Conservation (phyloP, 2,329 filamentous ascomycete genomes). For the Hypoxylon sp. region DNA sequence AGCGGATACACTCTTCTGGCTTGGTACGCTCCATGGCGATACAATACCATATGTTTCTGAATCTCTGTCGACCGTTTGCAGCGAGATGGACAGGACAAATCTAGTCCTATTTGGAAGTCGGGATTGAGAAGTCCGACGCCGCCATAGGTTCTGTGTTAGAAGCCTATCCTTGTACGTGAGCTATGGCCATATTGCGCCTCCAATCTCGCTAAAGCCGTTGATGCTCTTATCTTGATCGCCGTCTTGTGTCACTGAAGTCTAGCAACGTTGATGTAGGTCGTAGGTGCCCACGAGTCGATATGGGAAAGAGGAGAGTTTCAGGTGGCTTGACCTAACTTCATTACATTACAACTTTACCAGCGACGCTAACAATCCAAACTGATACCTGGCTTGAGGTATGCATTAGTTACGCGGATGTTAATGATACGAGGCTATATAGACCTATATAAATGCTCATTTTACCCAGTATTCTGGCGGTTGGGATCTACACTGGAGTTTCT, state of each 20-base stretch:
- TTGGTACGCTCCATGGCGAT: neutral
- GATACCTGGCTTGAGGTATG: neutral
- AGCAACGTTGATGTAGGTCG: too few species aligned
- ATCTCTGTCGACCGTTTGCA: neutral
- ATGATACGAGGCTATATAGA: neutral
- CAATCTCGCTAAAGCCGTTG: neutral
- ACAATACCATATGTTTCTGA: neutral
- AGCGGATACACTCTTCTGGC: neutral
- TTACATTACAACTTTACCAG: neutral
- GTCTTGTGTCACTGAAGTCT: too few species aligned
- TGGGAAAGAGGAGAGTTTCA: too few species aligned
- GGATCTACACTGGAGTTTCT: neutral
- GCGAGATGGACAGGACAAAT: neutral
- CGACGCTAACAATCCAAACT: neutral
- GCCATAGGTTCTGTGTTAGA: neutral
- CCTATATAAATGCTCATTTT: neutral
- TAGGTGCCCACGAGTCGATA: too few species aligned
- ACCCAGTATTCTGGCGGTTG: neutral
- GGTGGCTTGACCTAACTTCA: too few species aligned
- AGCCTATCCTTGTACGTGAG: neutral
- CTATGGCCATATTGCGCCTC: neutral
- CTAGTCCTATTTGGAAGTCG: neutral
- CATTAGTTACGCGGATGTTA: too few species aligned
- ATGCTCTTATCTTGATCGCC: neutral
- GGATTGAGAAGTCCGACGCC: neutral